Conservation (phyloP, 2,329 filamentous ascomycete species). For the Paramyrothecium sp. region DNA sequence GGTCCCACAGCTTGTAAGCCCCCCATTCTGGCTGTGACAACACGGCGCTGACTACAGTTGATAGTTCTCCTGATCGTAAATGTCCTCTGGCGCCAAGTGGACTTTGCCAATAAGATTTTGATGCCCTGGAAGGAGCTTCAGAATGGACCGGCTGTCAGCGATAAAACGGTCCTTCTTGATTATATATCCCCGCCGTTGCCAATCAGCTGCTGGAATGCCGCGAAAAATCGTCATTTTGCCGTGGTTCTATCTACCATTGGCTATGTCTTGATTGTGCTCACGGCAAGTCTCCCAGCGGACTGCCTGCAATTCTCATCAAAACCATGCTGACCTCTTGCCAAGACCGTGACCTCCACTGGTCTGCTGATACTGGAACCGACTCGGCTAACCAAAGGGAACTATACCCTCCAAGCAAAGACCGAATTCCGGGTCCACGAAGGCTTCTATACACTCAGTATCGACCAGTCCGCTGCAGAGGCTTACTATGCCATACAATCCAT, state of each 20-base stretch:
- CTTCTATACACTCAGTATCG: conserved; percentile 6
- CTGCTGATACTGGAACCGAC: conserved; percentile 25
- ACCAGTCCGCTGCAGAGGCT: conserved; percentile 11
- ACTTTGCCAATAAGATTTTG: conserved; percentile 22
- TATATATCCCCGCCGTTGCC: conserved; percentile 25
- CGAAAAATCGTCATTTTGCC: conserved; percentile 19
- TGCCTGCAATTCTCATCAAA: not conserved
- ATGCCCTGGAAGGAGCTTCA: conserved; percentile 24
- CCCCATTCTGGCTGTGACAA: too few relatives aligned
- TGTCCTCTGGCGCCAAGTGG: conserved; percentile 25
- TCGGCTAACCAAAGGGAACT: conserved; percentile 12
- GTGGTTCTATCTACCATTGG: conserved; percentile 18
- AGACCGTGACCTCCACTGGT: conserved; percentile 25
- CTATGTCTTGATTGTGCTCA: conserved; percentile 23
- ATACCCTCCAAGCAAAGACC: conserved; percentile 11
- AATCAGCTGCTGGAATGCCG: conserved; percentile 17
- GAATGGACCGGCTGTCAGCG: conserved; percentile 9
- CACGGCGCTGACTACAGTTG: too few relatives aligned
- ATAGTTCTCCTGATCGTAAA: too few relatives aligned
- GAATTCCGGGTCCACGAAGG: conserved; percentile 10
- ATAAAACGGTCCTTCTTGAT: conserved; percentile 24
- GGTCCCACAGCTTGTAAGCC: not conserved
- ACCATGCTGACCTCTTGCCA: not conserved
- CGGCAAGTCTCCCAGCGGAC: conserved; percentile 17
- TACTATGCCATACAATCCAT: conserved; percentile 17